A percentile compares a stretch with the other conserved stretches of the same genome.
Conservation (phyloP, 2,329 filamentous ascomycete genomes). For the Chaetomium globosum region DNA sequence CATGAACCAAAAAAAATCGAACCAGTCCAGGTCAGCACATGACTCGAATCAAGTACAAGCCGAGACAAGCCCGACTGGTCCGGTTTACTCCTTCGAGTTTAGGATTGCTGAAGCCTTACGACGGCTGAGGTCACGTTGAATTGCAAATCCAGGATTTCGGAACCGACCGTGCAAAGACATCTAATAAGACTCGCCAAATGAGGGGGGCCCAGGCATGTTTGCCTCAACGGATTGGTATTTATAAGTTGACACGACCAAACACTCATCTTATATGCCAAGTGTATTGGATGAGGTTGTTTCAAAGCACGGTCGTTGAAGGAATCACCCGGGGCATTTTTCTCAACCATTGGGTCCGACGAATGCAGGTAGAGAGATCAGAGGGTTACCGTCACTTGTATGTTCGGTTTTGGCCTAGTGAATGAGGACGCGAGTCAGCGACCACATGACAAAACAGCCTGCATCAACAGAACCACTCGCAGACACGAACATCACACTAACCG, state of each 20-base stretch:
- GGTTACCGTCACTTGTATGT: not conserved
- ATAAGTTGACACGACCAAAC: not conserved
- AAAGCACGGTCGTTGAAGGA: not conserved
- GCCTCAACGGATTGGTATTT: too few relatives aligned
- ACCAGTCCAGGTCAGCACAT: not conserved
- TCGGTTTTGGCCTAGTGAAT: not conserved
- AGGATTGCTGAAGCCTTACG: not conserved
- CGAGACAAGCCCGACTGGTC: not conserved
- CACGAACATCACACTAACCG: not conserved
- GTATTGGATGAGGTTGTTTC: not conserved
- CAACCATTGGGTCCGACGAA: not conserved
- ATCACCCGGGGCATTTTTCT: not conserved
- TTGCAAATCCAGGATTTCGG: not conserved
- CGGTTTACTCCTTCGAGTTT: not conserved
- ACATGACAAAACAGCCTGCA: not conserved
- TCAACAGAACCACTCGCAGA: not conserved
- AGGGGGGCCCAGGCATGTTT: not conserved
- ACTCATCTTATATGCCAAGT: not conserved
- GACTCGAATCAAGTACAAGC: constrained; percentile 3
- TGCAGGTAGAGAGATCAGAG: not conserved
- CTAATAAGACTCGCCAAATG: not conserved
- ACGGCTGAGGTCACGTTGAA: not conserved
- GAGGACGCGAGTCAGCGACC: not conserved
- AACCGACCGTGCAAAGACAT: not conserved
- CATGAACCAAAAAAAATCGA: constrained; percentile 4